These are phyloP conservation scores for Scenedesmus sp. DNA, from an alignment of 163 green algal species.

Conservation along the genomic window DNA sequence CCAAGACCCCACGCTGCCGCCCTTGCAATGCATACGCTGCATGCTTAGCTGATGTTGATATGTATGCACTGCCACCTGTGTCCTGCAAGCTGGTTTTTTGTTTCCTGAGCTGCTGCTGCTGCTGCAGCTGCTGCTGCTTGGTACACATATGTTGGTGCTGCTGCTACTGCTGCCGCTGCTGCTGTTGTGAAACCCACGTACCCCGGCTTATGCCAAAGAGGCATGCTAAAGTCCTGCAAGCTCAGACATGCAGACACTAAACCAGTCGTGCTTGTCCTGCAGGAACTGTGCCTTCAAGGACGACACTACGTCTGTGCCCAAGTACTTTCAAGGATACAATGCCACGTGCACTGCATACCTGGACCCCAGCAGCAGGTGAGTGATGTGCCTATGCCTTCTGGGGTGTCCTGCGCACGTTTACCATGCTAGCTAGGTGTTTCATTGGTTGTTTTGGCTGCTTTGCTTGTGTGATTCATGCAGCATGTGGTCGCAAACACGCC, in stretches of 20 bases:
- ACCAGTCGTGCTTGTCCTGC: background rate
- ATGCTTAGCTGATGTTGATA: background rate
- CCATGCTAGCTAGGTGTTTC: background rate
- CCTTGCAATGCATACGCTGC: background rate
- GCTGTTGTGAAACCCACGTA: too few relatives aligned
- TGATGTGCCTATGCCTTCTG: background rate
- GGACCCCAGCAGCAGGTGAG: background rate
- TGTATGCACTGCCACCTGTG: background rate
- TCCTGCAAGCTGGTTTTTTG: too few relatives aligned
- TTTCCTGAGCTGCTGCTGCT: too few relatives aligned
- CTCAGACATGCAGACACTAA: background rate
- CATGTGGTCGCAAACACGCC: background rate
- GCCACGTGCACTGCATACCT: conserved; percentile 25
- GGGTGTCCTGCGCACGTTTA: background rate
- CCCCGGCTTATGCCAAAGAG: too few relatives aligned
- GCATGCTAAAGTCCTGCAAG: background rate
- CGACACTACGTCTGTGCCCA: background rate
- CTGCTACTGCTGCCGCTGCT: too few relatives aligned
- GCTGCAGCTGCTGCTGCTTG: too few relatives aligned
- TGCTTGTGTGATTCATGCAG: background rate
- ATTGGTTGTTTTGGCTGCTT: background rate
- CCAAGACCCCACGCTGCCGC: background rate
- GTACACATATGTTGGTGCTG: too few relatives aligned
- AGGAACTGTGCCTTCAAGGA: conserved; percentile 44
- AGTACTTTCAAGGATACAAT: conserved; percentile 27